Conservation (phyloP, 352 stramenopile species). For the Phytophthora agathidicida region DNA sequence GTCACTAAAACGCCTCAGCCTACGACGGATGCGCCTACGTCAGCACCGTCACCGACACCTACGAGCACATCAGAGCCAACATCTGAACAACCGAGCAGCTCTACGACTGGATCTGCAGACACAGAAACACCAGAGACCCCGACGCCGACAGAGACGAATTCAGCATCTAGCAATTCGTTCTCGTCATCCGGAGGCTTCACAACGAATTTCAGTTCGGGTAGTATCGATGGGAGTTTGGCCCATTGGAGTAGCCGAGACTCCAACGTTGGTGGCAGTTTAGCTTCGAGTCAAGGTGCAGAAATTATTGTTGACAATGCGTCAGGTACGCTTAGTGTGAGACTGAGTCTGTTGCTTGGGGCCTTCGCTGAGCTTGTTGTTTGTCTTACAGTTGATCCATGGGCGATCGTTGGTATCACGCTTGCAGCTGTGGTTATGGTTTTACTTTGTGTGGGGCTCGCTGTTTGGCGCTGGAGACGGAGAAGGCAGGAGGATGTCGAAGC, state of each 20-base stretch:
- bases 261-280: background rate
- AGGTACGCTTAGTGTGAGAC: constrained; percentile 3
- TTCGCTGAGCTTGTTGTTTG: background rate
- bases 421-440: constrained; percentile 14
- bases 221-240: constrained; percentile 1
- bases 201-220: constrained; percentile 5
- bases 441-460: constrained; percentile 10
- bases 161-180: constrained; percentile 1
- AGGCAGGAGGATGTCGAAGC: background rate
- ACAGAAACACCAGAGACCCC: constrained; percentile 7
- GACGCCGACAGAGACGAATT: constrained; percentile 2
- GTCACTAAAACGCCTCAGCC: constrained; percentile 17
- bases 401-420: constrained; percentile 21
- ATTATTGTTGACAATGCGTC: background rate
- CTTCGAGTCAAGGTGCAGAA: constrained; percentile 16
- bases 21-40: constrained; percentile 6
- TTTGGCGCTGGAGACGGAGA: constrained; percentile 9
- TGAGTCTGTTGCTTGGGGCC: background rate
- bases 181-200: constrained; percentile 17
- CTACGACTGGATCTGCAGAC: constrained; percentile 5
- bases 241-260: constrained; percentile 12
- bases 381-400: constrained; percentile 7
- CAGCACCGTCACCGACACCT: constrained; percentile 3
- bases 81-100: constrained; percentile 2
- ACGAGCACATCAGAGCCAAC: constrained; percentile 13